These are phyloP conservation scores for Paspalum notatum DNA, from an alignment of 176 grass and related monocot species.

Conservation along the genomic window DNA sequence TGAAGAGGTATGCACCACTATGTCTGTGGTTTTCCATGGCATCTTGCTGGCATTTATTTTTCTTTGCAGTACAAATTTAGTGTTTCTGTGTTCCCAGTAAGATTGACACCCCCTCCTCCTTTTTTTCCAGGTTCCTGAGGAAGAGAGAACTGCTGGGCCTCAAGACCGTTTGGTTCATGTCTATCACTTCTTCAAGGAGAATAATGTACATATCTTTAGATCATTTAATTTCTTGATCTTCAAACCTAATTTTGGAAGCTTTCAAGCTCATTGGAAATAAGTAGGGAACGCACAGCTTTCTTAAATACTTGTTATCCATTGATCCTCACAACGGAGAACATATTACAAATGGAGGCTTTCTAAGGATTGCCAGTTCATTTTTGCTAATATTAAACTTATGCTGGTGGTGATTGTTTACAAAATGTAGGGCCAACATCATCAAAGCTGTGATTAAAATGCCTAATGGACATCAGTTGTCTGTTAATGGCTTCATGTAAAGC, in stretches of 20 bases:
- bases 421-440: neutral
- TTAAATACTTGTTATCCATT: neutral
- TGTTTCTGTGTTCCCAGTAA: neutral
- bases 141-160: conserved; percentile 58
- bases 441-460: neutral
- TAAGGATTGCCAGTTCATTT: neutral
- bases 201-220: conserved; percentile 39
- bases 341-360: conserved; percentile 2
- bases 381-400: neutral
- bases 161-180: conserved; percentile 69
- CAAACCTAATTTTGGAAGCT: neutral
- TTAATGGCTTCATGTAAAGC: neutral
- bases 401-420: neutral
- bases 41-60: conserved; percentile 5
- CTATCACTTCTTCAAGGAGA: conserved; percentile 62
- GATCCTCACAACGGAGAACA: neutral
- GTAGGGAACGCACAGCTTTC: neutral
- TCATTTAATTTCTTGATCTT: conserved; percentile 29
- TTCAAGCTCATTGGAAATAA: conserved; percentile 20
- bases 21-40: neutral
- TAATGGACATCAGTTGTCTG: neutral
- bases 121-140: conserved; percentile 58
- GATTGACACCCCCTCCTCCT: neutral
- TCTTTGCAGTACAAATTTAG: neutral
- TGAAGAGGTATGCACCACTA: conserved; percentile 55